Base-by-base conservation (phyloP, 331 rosid genomes). In the Erythrophleum ivorense region DNA sequence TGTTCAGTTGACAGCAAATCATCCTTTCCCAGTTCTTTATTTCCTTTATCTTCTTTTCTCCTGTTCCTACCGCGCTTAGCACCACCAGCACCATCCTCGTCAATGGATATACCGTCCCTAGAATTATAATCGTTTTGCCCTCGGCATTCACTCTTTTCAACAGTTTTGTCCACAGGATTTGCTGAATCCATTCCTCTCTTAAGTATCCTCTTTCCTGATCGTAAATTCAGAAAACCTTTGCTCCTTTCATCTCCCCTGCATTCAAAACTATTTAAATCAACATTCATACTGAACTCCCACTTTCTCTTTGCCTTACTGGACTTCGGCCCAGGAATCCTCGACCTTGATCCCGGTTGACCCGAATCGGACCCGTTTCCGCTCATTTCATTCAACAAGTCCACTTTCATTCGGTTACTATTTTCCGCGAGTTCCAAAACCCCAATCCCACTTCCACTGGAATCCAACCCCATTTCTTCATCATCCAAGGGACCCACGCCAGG, bases 131-230 rank as follows among this genome's bases (percentile, higher is more conserved):
- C 29, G 10, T 2, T 50, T 15, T 52, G 53, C 65, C 46, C 69
- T 43, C 12, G 38, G 55, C 16, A 34, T 43, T 66, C 79, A 15
- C 40, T 38, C 43, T 66, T 48, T 19, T 33, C 80, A 31, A 65
- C 59, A 13, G 57, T 36, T 43, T 63, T 53, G 14, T 31, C 46
- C 2, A 29, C 49, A 46, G 40, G 36, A 18, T 33, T 36, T 18
- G 33, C 63, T 3, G 55, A 73, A 29, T 67, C 71, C 14, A 13
- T 21, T 64, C 80, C 84, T 58, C 65, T 79, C 83, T 86, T 94
- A 45, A 24, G 68, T 66, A 86, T 69, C 54, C 76, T 90, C 75
- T 88, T 92, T 21, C 92, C 94, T 0, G 89, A 89, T 21, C 94
- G 83, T 75, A 94, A 75, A 68, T 85, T 85, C 41, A 88, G 75